phyloP scores from a whole-genome alignment of 2,329 filamentous ascomycete species.

The Aspergillus texensis region DNA sequence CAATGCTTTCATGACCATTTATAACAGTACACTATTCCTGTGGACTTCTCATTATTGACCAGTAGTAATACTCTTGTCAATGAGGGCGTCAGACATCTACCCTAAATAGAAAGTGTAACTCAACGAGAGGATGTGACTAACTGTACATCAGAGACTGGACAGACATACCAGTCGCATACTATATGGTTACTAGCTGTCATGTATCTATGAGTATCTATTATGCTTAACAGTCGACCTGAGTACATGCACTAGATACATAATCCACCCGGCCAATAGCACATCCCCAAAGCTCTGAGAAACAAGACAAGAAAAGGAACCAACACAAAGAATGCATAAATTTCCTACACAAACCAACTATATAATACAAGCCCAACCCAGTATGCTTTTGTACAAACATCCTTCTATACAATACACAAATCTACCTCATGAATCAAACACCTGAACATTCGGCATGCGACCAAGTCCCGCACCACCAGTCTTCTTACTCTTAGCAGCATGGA shows the following conservation, averaged over 20 bases:
- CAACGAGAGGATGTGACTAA: too few species aligned
- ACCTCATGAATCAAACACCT: conserved; percentile 38
- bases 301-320: not conserved
- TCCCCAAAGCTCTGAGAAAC: not conserved
- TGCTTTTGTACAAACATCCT: not conserved
- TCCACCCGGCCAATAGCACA: not conserved
- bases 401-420: not conserved
- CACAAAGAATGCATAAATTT: not conserved
- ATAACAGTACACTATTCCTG: too few species aligned
- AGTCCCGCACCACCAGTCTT: conserved; percentile 43
- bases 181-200: not conserved
- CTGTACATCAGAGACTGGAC: too few species aligned
- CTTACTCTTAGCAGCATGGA: conserved; percentile 42
- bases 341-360: not conserved
- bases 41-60: too few species aligned
- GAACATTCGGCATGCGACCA: conserved; percentile 53
- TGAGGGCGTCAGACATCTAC: too few species aligned
- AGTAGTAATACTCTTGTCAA: too few species aligned
- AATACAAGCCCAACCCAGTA: not conserved
- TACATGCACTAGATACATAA: not conserved
- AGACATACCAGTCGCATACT: too few species aligned
- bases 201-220: not conserved
- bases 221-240: not conserved
- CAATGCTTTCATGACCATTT: too few species aligned
- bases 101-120: too few species aligned